phyloP scores from a whole-genome alignment of 2,329 filamentous ascomycete genomes.

The Aspergillus sojae region DNA sequence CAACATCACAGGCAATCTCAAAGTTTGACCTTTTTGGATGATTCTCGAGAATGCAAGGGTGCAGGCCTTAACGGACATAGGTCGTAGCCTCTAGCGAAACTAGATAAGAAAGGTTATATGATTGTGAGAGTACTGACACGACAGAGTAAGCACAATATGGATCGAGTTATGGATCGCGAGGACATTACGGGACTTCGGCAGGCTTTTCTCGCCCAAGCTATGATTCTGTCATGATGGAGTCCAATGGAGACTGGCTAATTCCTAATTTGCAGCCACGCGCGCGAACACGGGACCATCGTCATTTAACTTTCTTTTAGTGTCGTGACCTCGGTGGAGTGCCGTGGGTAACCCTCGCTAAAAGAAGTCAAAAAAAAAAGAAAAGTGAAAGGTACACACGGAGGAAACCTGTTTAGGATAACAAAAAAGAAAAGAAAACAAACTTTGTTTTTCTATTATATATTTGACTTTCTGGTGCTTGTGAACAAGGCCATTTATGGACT shows the following conservation, averaged over 20 bases:
- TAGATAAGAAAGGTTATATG: background rate
- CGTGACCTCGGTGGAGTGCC: background rate
- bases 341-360: background rate
- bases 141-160: background rate
- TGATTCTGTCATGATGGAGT: conserved; percentile 12
- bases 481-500: too few relatives aligned
- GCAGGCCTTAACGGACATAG: background rate
- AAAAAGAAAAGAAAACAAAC: too few relatives aligned
- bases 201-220: background rate
- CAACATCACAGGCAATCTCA: background rate
- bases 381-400: background rate
- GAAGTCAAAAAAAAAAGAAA: background rate
- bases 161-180: background rate
- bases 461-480: too few relatives aligned
- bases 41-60: conserved; percentile 1
- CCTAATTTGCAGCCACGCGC: conserved; percentile 20
- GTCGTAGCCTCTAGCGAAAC: background rate
- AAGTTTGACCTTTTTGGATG: background rate
- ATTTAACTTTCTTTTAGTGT: conserved; percentile 14
- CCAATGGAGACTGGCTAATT: conserved; percentile 14
- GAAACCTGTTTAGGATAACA: too few relatives aligned
- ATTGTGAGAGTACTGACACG: background rate
- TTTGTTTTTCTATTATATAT: too few relatives aligned
- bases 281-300: conserved; percentile 20
- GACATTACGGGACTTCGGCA: background rate